Base-by-base conservation (phyloP, 139 green algal genomes). In the Trebouxia sp. region DNA sequence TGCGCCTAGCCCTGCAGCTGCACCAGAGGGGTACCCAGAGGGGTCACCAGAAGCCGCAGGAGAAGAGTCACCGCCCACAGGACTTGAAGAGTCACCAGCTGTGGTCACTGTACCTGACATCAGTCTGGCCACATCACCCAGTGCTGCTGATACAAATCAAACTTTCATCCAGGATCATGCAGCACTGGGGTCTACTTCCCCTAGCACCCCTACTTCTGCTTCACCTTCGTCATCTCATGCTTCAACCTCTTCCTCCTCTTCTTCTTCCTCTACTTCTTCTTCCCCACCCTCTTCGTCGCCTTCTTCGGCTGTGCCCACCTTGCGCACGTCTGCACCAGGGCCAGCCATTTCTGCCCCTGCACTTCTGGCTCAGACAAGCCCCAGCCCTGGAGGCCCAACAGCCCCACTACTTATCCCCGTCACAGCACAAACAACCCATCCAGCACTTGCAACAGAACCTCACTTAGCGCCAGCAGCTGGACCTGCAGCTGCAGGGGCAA, bases 281-380 rank as follows among this genome's bases (percentile, higher is more conserved):
- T 45, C 62, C 43, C 28, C 62, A 30, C 3, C 14, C 14, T 45
- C 35, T 41, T 35, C 32, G 26, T 53, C 20, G 47, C 47, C 3
- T 53, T 14, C 4, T 14, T 35, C 62, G 42, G 62, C 14, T 9
- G 32, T 15, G 0, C 38, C 56, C 26, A 26, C 56, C 5, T 37
- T 72, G 12, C 62, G 43, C 12, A 35, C 32, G 14, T 12, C 62
- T 24, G n/a, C 62, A 45, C 62, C 62, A 72, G 32, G 62, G 12
- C 62, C 24, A n/a, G 62, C 12, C 3, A 32, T 72, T 9, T 72
- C 62, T 72, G 62, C 35, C 11, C 32, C 5, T 7, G 62, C 62
- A 32, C 62, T 72, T 12, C 62, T 72, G 37, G 62, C 62, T 30
- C 62, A 72, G 35, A 72, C 9, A 15, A 72, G 62, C 62, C 62